A percentile compares a stretch with the other conserved stretches of the same genome.
Conservation (phyloP, 805 yeast species). For the Kodamaea restingae region DNA sequence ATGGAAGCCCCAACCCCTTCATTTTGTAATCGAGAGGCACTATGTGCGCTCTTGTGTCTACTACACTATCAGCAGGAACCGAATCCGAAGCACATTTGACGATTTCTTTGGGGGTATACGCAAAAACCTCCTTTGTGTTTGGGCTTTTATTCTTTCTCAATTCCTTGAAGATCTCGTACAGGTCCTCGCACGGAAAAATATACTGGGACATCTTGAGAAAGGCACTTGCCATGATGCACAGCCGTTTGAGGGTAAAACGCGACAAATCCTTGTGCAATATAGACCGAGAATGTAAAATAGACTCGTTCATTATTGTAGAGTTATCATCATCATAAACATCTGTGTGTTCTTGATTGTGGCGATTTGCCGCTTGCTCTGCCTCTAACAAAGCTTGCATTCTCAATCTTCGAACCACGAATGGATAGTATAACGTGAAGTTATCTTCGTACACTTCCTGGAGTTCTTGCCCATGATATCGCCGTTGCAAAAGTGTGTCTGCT, state of each 20-base stretch:
- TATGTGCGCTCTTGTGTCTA: constrained; percentile 30
- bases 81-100: constrained; percentile 12
- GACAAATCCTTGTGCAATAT: constrained; percentile 21
- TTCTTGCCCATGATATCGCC: constrained; percentile 21
- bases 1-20: constrained; percentile 35
- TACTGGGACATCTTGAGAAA: constrained; percentile 25
- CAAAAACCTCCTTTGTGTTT: constrained; percentile 18
- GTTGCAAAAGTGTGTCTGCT: constrained; percentile 27
- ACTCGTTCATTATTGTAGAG: constrained; percentile 19
- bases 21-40: constrained; percentile 29
- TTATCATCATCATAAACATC: constrained; percentile 12
- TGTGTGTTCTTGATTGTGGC: not conserved
- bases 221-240: constrained; percentile 29
- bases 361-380: not conserved
- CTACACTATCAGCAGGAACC: not conserved
- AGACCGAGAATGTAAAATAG: not conserved
- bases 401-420: constrained; percentile 32
- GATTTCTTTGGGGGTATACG: constrained; percentile 19
- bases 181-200: constrained; percentile 28
- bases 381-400: constrained; percentile 14
- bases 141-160: constrained; percentile 23
- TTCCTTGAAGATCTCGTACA: constrained; percentile 27
- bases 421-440: constrained; percentile 37
- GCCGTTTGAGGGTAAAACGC: constrained; percentile 26
- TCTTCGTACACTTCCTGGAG: constrained; percentile 35